Evolutionary conservation across 139 green algal genomes (phyloP), one percentile per base, ranked within the genome.

Genomic region (Eudorina sp.): DNA sequence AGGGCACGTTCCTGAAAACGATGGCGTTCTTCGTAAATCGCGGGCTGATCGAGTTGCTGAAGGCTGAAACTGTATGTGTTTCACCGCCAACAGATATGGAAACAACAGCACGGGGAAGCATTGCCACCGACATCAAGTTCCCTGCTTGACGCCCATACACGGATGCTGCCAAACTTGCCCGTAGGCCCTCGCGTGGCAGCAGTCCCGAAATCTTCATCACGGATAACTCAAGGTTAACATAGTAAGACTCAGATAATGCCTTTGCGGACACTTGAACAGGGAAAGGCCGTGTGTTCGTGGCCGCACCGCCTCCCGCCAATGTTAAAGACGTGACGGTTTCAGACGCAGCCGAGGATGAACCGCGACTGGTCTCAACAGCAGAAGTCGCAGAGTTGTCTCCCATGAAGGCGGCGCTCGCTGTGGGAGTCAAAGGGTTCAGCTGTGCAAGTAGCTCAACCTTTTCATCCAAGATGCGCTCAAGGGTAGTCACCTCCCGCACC

Each of bases 381-480:
- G n/a, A n/a, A n/a, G n/a, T n/a, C n/a, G n/a, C n/a, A n/a, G n/a
- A n/a, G n/a, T n/a, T n/a, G n/a, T n/a, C 40, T 36, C 77, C 77
- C 68, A 76, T 38, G 84, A 90, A 92, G 34, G 41, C 46, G 29
- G 68, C 55, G 41, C 78, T 53, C 23, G 34, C 31, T 3, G 83
- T 23, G 11, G 90, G 69, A 0, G 83, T 48, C 31, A 97, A 80
- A 0, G 95, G 95, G 25, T 90, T 86, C 80, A 97, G 90, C 29
- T 93, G 89, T 34, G 94, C 94, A 77, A 97, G 75, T 51, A 97
- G 94, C 92, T 98, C 96, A 36, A 89, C 23, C 86, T 91, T 90
- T 89, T 97, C 90, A 25, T 90, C 89, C 51, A 97, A 86, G 86
- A 98, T 92, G 16, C 74, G 82, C 90, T 98, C 95, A 69, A 98